Percentiles rank a stretch among this genome's conserved stretches.
Evolutionary conservation across 2,329 filamentous ascomycete species (phyloP).

Genomic region (Didymella lethalis): DNA sequence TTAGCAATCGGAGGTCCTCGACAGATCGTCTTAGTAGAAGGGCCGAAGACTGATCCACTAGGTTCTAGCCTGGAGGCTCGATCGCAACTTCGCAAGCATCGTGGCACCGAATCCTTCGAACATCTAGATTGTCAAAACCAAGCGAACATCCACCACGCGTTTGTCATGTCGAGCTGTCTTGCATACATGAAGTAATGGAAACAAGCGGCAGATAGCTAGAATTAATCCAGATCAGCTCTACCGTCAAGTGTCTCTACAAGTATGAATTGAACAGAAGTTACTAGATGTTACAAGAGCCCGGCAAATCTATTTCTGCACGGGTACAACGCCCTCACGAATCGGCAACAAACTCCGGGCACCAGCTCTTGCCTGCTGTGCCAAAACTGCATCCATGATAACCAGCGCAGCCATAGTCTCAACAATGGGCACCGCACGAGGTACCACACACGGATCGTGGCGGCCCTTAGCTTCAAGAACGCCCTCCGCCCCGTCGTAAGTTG

Average conservation of each 20-base stretch:
- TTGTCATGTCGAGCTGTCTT: not conserved
- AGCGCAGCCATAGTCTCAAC: conserved; percentile 92
- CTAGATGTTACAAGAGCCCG: not conserved
- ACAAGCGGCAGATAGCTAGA: not conserved
- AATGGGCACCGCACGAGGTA: conserved; percentile 85
- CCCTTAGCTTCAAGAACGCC: conserved; percentile 90
- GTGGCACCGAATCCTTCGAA: conserved; percentile 1
- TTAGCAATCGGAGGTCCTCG: conserved; percentile 9
- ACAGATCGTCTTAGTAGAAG: conserved; percentile 9
- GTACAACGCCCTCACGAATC: conserved; percentile 50
- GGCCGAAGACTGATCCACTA: conserved; percentile 8
- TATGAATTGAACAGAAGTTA: not conserved
- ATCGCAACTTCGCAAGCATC: not conserved
- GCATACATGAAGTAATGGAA: not conserved
- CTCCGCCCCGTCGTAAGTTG: conserved; percentile 76
- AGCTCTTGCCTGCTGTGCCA: conserved; percentile 76
- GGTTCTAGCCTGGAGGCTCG: conserved; percentile 3
- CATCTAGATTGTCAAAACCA: not conserved
- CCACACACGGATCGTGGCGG: conserved; percentile 91
- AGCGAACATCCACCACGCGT: not conserved
- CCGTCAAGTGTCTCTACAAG: not conserved
- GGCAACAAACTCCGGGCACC: conserved; percentile 48
- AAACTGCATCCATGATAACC: conserved; percentile 83
- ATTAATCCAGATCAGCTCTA: not conserved
- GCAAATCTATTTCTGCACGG: conserved; percentile 32